Base-by-base conservation (phyloP, 1,139 yeast species). In the Saccharomyces pastorianus region DNA sequence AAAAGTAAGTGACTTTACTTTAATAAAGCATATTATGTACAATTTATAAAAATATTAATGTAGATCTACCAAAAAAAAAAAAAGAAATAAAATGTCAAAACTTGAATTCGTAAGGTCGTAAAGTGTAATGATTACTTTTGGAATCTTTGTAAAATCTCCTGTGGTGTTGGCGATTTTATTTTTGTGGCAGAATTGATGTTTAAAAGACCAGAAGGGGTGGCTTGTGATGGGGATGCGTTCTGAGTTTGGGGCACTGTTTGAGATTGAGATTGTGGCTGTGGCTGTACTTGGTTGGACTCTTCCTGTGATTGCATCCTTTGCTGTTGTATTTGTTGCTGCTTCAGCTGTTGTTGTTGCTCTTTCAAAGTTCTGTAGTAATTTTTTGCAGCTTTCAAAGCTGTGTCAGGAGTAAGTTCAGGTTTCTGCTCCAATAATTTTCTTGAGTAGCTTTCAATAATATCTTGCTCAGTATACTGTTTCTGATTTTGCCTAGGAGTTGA, bases 371-470 rank as follows among this genome's bases (percentile, higher is more conserved):
- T 61, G 34, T 63, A 64, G 53, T 68, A 67, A 28, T 60, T 64
- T 54, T 68, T 67, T 2, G 71, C 71, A 6, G 71, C 70, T 48
- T 65, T 67, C 51, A 67, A 53, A 2, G 71, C 71, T 9, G 63
- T 60, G 41, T 66, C 70, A 7, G 64, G 64, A 1, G 70, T 55
- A 20, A 68, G 51, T 46, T 62, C 66, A 4, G 71, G 70, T 46
- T 67, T 67, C 49, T 67, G 69, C 5, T 59, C 58, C 53, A 67
- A 51, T 28, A 67, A 63, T 52, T 66, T 68, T 34, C 61, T 59
- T 3, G 68, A 64, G 50, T 68, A 69, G 17, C 63, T 59, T 51
- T 67, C 69, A 32, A 69, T 61, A 13, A 68, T 58, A 31, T 67
- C 70, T n/a, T 62, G 59, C 52, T 66, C 69, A 4, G 67, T 58